phyloP scores from a whole-genome alignment of 2,329 filamentous ascomycete species.

The Alternaria gaisen region DNA sequence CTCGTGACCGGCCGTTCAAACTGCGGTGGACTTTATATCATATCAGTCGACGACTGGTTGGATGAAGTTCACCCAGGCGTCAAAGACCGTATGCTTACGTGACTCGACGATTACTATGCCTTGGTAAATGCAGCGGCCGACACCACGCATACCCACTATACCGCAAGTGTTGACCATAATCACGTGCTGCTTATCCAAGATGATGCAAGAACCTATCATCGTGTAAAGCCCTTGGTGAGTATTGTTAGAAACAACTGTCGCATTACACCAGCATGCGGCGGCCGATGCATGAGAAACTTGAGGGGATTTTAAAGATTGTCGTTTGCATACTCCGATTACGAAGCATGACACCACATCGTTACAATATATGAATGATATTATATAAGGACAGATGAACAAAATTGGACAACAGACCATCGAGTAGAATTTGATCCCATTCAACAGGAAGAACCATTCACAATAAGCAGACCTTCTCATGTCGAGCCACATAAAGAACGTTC shows the following conservation, averaged over 20 bases:
- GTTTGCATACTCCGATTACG: not conserved
- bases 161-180: not conserved
- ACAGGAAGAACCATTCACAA: not conserved
- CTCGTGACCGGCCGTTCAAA: not conserved
- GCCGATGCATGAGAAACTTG: not conserved
- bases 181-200: not conserved
- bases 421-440: not conserved
- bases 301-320: not conserved
- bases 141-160: not conserved
- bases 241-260: not conserved
- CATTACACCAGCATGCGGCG: not conserved
- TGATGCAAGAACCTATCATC: not conserved
- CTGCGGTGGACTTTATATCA: not conserved
- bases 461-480: conserved; percentile 7
- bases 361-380: not conserved
- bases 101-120: not conserved
- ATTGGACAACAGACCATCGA: not conserved
- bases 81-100: not conserved
- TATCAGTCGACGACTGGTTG: not conserved
- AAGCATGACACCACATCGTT: not conserved
- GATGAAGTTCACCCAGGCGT: not conserved
- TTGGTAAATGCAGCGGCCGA: not conserved
- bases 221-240: not conserved
- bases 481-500: conserved; percentile 28
- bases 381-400: not conserved